Base-by-base conservation (phyloP, 345 rosid species). In the Eutrema japonicum region DNA sequence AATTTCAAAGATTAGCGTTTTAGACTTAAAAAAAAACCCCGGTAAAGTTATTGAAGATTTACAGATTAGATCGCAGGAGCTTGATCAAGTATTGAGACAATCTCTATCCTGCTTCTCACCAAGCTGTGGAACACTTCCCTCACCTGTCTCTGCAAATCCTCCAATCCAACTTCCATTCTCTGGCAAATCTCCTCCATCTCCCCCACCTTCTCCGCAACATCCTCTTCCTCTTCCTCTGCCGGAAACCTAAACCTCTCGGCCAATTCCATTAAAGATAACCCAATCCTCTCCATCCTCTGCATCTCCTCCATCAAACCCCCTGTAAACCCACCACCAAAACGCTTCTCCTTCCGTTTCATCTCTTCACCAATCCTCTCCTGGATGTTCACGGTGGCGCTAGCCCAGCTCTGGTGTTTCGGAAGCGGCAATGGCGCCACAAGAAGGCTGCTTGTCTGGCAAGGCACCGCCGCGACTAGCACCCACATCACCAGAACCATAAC, bases 331-430 rank as follows among this genome's bases (percentile, higher is more conserved):
- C 71, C 56, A 30, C 76, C 76, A 49, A 37, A 85, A 60, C 86
- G 88, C 83, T 89, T 96, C 83, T 92, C 99, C 81, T 92, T 92
- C 85, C 73, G 83, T 88, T 92, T 96, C 87, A 94, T 83, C 76
- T 92, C 99, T 47, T 90, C 99, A 4, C 88, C 87, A 9, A 96
- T 80, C 81, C 83, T 92, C 77, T 96, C 98, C 46, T 85, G 90
- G 37, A 96, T 68, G n/a, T 59, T 82, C 4, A 79, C 77, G 43
- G 90, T 72, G 40, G 87, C 71, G 6, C 86, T 86, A 2, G 97
- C 97, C 97, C 99, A 96, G 10, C 29, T 71, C 64, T 85, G 64
- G 12, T 96, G 93, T 72, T 85, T 88, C 7, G 95, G 96, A n/a
- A 96, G 86, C 52, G 83, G 86, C 58, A 89, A 80, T 46, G 87